A percentile compares a stretch with the other conserved stretches of the same genome.
Evolutionary conservation across 2,329 filamentous ascomycete genomes (phyloP).

Genomic region (Colletotrichum zoysiae): DNA sequence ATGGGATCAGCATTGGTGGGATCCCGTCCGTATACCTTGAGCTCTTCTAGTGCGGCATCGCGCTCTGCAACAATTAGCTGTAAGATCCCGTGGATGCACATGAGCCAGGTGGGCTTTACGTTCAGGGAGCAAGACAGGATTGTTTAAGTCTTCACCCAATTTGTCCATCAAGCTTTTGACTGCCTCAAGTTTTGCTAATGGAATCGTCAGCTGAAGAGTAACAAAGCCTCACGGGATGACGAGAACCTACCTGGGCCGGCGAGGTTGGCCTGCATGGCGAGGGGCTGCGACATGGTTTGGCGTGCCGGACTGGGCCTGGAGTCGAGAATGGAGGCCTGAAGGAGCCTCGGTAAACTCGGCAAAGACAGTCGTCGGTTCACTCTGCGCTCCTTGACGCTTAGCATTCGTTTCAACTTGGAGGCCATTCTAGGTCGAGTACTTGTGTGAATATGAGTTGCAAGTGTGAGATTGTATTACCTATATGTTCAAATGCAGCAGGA

Average conservation of each 20-base stretch:
- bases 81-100: constrained; percentile 69
- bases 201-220: constrained; percentile 36
- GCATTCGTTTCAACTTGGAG: constrained; percentile 29
- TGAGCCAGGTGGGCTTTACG: constrained; percentile 59
- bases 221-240: background rate
- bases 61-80: constrained; percentile 68
- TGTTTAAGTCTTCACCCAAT: constrained; percentile 72
- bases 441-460: background rate
- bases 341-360: constrained; percentile 4
- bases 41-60: constrained; percentile 70
- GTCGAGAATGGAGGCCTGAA: constrained; percentile 1
- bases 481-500: background rate
- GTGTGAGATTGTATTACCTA: constrained; percentile 16
- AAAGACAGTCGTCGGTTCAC: background rate
- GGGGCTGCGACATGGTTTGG: constrained; percentile 31
- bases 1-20: constrained; percentile 81
- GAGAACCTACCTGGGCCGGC: constrained; percentile 28
- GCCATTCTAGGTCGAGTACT: constrained; percentile 10
- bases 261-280: constrained; percentile 31
- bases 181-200: constrained; percentile 74
- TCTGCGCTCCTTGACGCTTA: constrained; percentile 23
- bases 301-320: constrained; percentile 10
- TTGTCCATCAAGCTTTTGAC: constrained; percentile 74
- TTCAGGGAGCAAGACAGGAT: constrained; percentile 63
- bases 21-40: constrained; percentile 85